Conservation (phyloP, 1,284 basidiomycete genomes). For the Boletus sp. region DNA sequence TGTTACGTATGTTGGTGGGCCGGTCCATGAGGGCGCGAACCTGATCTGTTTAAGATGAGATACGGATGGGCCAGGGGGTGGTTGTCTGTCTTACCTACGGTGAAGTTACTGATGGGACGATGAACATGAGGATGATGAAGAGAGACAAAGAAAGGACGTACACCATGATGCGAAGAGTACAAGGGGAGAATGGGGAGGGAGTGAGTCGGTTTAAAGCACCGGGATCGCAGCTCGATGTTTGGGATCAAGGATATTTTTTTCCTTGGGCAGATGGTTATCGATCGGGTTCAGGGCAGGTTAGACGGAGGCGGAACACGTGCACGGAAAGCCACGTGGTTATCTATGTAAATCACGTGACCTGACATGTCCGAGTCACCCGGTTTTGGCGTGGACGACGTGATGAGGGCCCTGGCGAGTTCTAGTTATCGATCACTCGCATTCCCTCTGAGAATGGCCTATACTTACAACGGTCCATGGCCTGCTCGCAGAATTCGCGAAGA, state of each 20-base stretch:
- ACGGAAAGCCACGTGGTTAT: slow-evolving; percentile 15
- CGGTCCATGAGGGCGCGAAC: slow-evolving; percentile 88
- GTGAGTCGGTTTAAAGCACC: slow-evolving; percentile 12
- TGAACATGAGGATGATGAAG: slow-evolving; percentile 31
- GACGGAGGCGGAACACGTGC: slow-evolving; percentile 9
- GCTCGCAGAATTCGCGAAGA: slow-evolving; percentile 67
- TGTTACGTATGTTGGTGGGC: slow-evolving; percentile 95
- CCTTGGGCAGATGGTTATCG: slow-evolving; percentile 26
- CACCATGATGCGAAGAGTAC: slow-evolving; percentile 65
- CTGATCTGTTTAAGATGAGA: slow-evolving; percentile 57
- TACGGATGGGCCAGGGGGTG: neutral
- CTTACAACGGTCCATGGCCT: slow-evolving; percentile 53
- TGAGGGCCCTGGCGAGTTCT: slow-evolving; percentile 11
- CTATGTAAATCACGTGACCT: slow-evolving; percentile 21
- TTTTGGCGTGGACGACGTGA: slow-evolving; percentile 1
- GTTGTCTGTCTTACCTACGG: slow-evolving; percentile 58
- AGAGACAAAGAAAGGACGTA: slow-evolving; percentile 41
- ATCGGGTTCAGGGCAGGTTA: slow-evolving; percentile 34
- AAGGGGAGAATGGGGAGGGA: slow-evolving; percentile 10
- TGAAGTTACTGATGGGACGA: slow-evolving; percentile 72
- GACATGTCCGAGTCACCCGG: slow-evolving; percentile 21
- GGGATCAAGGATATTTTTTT: slow-evolving; percentile 13
- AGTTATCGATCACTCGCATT: slow-evolving; percentile 24
- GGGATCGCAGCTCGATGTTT: slow-evolving; percentile 16
- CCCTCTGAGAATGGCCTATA: slow-evolving; percentile 26